phyloP scores from a whole-genome alignment of 2,329 filamentous ascomycete species.

The Trichoderma simmonsii region DNA sequence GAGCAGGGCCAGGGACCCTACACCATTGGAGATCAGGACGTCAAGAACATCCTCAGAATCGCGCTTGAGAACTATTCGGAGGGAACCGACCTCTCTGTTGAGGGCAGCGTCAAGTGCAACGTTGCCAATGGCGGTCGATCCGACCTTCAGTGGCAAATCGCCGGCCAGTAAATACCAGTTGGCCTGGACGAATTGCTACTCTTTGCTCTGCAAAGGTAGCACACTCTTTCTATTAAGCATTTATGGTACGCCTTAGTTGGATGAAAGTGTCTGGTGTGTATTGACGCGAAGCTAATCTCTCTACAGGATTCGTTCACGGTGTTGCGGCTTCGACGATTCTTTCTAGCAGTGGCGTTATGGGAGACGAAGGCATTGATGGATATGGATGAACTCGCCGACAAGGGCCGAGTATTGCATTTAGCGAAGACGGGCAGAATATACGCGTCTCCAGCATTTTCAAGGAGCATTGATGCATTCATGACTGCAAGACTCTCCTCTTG shows the following conservation, averaged over 20 bases:
- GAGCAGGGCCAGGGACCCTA: slow-evolving; percentile 21
- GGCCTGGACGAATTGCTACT: not conserved
- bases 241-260: not conserved
- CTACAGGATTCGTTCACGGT: not conserved
- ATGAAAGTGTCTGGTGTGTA: not conserved
- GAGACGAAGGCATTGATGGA: not conserved
- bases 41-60: slow-evolving; percentile 23
- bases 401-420: not conserved
- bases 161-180: not conserved
- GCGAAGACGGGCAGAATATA: not conserved
- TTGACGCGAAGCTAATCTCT: not conserved
- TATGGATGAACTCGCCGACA: not conserved
- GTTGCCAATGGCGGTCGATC: slow-evolving; percentile 20
- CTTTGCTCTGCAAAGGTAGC: not conserved
- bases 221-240: not conserved
- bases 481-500: not conserved
- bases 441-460: not conserved
- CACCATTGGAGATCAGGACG: slow-evolving; percentile 27
- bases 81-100: slow-evolving; percentile 24
- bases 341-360: not conserved
- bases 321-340: not conserved
- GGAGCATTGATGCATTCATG: not conserved
- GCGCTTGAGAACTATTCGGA: slow-evolving; percentile 23
- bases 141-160: slow-evolving; percentile 26
- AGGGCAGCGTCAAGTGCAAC: slow-evolving; percentile 24